phyloP scores from a whole-genome alignment of 768 basidiomycete species.

The Daedaleopsis nitida region DNA sequence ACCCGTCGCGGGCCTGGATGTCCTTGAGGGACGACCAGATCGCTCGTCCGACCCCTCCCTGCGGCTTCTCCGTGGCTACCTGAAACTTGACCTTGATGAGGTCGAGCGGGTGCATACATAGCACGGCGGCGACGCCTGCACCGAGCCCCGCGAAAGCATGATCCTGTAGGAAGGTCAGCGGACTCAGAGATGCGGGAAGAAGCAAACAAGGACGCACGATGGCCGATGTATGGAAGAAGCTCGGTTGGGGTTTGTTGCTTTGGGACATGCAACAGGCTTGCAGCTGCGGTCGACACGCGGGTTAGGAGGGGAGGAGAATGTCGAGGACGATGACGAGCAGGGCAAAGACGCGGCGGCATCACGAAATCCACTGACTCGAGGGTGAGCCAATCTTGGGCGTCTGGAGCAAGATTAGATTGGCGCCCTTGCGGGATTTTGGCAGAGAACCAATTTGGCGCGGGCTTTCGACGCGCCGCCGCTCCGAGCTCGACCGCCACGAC shows the following conservation, averaged over 20 bases:
- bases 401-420: not conserved
- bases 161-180: conserved; percentile 54
- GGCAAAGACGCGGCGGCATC: not conserved
- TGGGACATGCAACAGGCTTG: conserved; percentile 22
- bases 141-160: conserved; percentile 94
- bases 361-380: not conserved
- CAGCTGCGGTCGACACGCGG: conserved; percentile 3
- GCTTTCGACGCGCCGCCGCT: no score
- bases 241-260: conserved; percentile 30
- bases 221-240: conserved; percentile 43
- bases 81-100: conserved; percentile 94
- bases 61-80: conserved; percentile 69
- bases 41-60: conserved; percentile 64
- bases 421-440: not conserved
- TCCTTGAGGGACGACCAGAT: conserved; percentile 77
- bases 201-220: conserved; percentile 23
- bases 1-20: conserved; percentile 76
- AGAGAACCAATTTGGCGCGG: no score
- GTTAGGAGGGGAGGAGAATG: not conserved
- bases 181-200: not conserved
- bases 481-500: not conserved
- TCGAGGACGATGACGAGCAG: conserved; percentile 9
- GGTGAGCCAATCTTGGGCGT: not conserved
- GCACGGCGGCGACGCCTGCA: conserved; percentile 88
- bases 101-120: conserved; percentile 98